phyloP scores from a whole-genome alignment of 2,329 filamentous ascomycete genomes.

The Pezicula rhizophila region DNA sequence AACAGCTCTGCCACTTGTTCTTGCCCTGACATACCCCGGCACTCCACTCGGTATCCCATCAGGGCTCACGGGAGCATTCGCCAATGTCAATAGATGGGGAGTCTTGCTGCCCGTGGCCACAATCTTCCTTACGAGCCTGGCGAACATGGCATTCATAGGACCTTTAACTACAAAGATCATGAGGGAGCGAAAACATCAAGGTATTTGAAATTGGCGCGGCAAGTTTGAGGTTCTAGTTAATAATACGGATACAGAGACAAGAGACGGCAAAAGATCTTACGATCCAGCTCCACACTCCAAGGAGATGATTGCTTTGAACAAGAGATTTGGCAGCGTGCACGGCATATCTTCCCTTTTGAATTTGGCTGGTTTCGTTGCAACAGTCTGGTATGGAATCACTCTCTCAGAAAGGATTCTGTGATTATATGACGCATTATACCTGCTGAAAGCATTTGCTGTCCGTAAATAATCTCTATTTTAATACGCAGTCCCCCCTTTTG shows the following conservation, averaged over 20 bases:
- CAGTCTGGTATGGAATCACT: slow-evolving; percentile 71
- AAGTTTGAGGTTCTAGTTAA: not conserved
- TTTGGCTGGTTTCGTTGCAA: slow-evolving; percentile 61
- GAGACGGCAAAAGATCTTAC: slow-evolving; percentile 82
- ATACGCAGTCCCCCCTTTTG: no score
- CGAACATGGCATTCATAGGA: slow-evolving; percentile 66
- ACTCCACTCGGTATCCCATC: slow-evolving; percentile 34
- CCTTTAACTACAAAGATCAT: slow-evolving; percentile 72
- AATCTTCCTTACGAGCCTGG: slow-evolving; percentile 63
- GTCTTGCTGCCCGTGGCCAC: slow-evolving; percentile 64
- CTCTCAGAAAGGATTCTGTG: slow-evolving; percentile 36
- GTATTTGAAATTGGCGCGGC: slow-evolving; percentile 42
- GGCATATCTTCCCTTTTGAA: slow-evolving; percentile 78
- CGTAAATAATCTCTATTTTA: no score
- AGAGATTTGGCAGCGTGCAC: slow-evolving; percentile 72
- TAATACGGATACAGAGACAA: slow-evolving; percentile 52
- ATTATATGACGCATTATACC: not conserved
- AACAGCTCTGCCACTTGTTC: slow-evolving; percentile 62
- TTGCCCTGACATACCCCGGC: slow-evolving; percentile 79
- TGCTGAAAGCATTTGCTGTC: no score
- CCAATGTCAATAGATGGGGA: slow-evolving; percentile 52
- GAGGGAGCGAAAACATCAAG: slow-evolving; percentile 70
- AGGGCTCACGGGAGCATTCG: slow-evolving; percentile 50
- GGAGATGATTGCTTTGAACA: slow-evolving; percentile 78
- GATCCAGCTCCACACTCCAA: slow-evolving; percentile 73